A percentile compares a stretch with the other conserved stretches of the same genome.
phyloP scores from a whole-genome alignment of 2,329 filamentous ascomycete genomes.

The Ophiostoma ulmi region DNA sequence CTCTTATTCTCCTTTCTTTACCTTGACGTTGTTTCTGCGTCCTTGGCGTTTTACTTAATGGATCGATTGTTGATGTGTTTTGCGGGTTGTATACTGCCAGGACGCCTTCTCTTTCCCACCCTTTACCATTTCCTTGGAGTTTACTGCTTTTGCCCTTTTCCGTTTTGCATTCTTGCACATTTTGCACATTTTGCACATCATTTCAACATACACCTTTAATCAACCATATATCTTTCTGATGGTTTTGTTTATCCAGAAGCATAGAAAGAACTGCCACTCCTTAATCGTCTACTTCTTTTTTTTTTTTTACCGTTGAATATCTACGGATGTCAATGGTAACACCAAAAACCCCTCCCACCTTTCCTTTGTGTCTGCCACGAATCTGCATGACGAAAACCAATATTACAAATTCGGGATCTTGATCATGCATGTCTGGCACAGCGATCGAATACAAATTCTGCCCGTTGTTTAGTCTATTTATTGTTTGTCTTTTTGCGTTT shows the following conservation, averaged over 20 bases:
- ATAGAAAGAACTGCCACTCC: slow-evolving; percentile 3
- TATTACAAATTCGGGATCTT: slow-evolving; percentile 40
- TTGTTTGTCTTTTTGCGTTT: slow-evolving; percentile 26
- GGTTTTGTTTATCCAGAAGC: neutral
- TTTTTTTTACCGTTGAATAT: neutral
- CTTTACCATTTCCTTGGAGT: slow-evolving; percentile 11
- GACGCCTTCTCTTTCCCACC: neutral
- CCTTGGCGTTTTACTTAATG: slow-evolving; percentile 7
- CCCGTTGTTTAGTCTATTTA: slow-evolving; percentile 11
- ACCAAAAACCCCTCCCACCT: neutral
- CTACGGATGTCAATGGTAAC: neutral
- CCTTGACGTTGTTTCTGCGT: neutral
- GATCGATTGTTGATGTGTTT: slow-evolving; percentile 7
- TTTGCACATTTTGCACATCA: neutral
- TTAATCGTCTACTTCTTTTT: neutral
- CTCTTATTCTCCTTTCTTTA: neutral
- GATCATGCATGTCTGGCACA: slow-evolving; percentile 59
- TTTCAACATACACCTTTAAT: slow-evolving; percentile 7
- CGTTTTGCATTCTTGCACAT: neutral
- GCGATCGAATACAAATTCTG: slow-evolving; percentile 41
- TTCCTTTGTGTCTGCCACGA: slow-evolving; percentile 41
- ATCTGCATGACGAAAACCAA: slow-evolving; percentile 53
- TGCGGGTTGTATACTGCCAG: slow-evolving; percentile 14
- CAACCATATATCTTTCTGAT: neutral
- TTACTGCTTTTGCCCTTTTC: neutral